A percentile compares a stretch with the other conserved stretches of the same genome.
Conservation (phyloP, 768 basidiomycete genomes). For the Termitomyces sp. region DNA sequence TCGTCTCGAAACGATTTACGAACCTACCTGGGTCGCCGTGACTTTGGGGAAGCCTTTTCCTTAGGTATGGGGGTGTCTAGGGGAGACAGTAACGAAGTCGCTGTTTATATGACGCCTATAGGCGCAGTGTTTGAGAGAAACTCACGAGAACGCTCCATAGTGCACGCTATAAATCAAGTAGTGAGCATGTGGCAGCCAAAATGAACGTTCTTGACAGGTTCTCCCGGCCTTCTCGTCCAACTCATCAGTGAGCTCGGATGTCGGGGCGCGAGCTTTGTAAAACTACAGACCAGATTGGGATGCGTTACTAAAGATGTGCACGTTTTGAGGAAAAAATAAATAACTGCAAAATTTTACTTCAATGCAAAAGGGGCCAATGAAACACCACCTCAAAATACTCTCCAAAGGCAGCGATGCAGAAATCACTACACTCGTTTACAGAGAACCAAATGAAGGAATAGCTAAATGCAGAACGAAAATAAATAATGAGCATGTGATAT, state of each 20-base stretch:
- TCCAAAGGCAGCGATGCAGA: neutral
- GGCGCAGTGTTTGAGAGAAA: neutral
- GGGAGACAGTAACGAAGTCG: neutral
- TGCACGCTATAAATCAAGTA: no score
- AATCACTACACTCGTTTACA: slow-evolving; percentile 2
- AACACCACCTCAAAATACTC: neutral
- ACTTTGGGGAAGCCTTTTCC: neutral
- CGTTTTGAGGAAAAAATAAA: neutral
- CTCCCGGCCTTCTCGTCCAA: neutral
- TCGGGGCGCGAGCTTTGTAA: neutral
- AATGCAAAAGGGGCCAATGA: neutral
- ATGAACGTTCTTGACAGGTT: neutral
- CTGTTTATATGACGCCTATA: neutral
- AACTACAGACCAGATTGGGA: neutral
- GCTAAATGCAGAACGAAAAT: neutral
- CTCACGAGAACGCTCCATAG: neutral
- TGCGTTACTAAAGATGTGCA: neutral
- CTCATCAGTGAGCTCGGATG: neutral
- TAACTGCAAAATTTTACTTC: neutral
- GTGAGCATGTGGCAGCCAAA: neutral
- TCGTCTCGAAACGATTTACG: neutral
- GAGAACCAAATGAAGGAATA: neutral
- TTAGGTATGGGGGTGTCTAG: neutral
- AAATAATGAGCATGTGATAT: neutral
- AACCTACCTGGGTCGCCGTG: neutral